A percentile compares a stretch with the other conserved stretches of the same genome.
These are phyloP conservation scores for Rhizopogon salebrosus DNA, from an alignment of 768 basidiomycete genomes.

Conservation along the genomic window DNA sequence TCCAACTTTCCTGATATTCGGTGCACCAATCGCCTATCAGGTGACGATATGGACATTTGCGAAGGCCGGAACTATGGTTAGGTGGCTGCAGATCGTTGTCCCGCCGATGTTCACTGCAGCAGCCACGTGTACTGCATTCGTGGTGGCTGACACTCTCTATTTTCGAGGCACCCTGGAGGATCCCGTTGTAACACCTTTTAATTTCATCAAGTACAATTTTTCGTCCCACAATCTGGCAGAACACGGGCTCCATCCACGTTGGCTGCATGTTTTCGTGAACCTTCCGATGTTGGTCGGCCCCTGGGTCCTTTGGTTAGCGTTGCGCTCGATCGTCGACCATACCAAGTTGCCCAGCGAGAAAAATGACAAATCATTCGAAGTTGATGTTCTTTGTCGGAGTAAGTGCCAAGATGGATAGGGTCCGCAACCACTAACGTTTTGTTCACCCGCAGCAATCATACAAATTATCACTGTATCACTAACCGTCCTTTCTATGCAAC, in stretches of 20 bases:
- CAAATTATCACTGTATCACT: constrained; percentile 26
- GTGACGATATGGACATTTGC: constrained; percentile 12
- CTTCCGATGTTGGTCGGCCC: constrained; percentile 35
- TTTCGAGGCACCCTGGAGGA: constrained; percentile 20
- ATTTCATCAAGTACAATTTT: constrained; percentile 35
- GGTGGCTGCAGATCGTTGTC: constrained; percentile 7
- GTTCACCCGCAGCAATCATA: constrained; percentile 20
- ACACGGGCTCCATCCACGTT: constrained; percentile 36
- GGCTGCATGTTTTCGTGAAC: constrained; percentile 35
- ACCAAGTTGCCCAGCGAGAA: constrained; percentile 1
- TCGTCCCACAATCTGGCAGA: constrained; percentile 30
- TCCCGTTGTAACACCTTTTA: constrained; percentile 30
- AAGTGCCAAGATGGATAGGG: background rate
- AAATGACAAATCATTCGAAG: constrained; percentile 6
- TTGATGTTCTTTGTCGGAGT: constrained; percentile 16
- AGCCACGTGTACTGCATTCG: constrained; percentile 10
- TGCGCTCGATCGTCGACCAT: constrained; percentile 5
- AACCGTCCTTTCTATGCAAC: constrained; percentile 26
- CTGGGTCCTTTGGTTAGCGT: constrained; percentile 20
- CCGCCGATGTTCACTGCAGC: constrained; percentile 18
- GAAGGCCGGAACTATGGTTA: constrained; percentile 7
- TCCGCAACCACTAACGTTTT: background rate
- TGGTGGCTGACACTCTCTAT: constrained; percentile 28
- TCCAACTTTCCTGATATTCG: constrained; percentile 31
- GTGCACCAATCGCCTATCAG: constrained; percentile 26